Base-by-base conservation (phyloP, 306 rosid genomes). In the Prunus salicina region DNA sequence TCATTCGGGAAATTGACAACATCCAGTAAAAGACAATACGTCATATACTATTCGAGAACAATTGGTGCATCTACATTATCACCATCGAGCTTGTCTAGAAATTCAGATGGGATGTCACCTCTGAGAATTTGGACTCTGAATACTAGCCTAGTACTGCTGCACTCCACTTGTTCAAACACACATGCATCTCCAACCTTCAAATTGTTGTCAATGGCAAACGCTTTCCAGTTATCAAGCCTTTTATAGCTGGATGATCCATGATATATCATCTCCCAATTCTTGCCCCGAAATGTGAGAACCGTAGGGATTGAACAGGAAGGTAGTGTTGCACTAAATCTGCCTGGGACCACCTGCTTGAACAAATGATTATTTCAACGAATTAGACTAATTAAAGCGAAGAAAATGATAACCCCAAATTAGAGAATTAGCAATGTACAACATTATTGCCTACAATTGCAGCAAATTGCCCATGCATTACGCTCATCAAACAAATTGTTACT, bases 61-160 rank as follows among this genome's bases (percentile, higher is more conserved):
- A 87, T 71, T 12, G 91, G 80, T 38, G 34, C 45, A 25, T 76
- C 75, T 64, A 9, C 34, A 63, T 53, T 38, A 70, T 73, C 81
- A 64, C 86, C 89, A 5, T 30, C 52, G 30, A 64, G 47, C 79
- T n/a, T 80, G 12, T 47, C 70, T 24, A 43, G 78, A 64, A 84
- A 25, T 30, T 79, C 69, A 13, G 63, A 22, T 10, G 93, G 93
- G 80, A 88, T 65, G 80, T 88, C 90, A 11, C 97, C 92, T 86
- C 88, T 81, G 72, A 91, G 93, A 77, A 91, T 87, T 72, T 87
- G 97, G 79, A 87, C 89, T 65, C 83, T 58, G 5, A 87, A 81
- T 45, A 74, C 22, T 24, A 91, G 63, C 71, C 56, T 61, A 56
- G 64, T 66, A 47, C 57, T 24, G 63, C 76, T 79, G 62, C 22